A percentile compares a stretch with the other conserved stretches of the same genome.
Conservation (phyloP, 495 filamentous ascomycete genomes). For the Aspergillus indologenus region DNA sequence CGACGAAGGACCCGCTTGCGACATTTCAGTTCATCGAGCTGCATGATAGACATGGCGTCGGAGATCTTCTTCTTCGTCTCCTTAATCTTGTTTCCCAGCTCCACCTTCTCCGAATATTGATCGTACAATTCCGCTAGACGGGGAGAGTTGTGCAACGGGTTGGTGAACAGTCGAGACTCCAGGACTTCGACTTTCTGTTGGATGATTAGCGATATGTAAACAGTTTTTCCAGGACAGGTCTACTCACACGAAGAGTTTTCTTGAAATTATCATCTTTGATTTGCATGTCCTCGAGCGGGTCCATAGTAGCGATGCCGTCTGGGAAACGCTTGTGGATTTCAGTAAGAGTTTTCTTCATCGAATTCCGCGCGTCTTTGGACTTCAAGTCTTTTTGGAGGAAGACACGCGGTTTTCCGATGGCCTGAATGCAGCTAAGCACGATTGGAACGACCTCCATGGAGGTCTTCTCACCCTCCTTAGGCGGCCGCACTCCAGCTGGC, state of each 20-base stretch:
- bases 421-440: conserved; percentile 75
- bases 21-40: conserved; percentile 92
- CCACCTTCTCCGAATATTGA: conserved; percentile 76
- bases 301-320: conserved; percentile 84
- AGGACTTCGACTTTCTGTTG: conserved; percentile 88
- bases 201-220: conserved; percentile 12
- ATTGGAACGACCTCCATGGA: conserved; percentile 85
- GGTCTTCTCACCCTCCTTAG: conserved; percentile 59
- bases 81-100: conserved; percentile 74
- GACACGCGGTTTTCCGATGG: conserved; percentile 72
- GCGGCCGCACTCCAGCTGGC: conserved; percentile 60
- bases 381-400: conserved; percentile 74
- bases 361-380: conserved; percentile 57
- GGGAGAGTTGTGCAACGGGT: conserved; percentile 86
- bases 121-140: conserved; percentile 77
- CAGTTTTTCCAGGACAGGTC: background rate
- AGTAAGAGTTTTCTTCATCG: conserved; percentile 61
- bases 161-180: conserved; percentile 83
- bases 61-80: conserved; percentile 79
- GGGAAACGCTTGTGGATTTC: conserved; percentile 83
- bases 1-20: conserved; percentile 94
- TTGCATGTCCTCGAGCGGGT: conserved; percentile 92
- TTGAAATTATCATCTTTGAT: conserved; percentile 92
- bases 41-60: conserved; percentile 77
- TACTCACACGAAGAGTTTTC: conserved; percentile 70